phyloP scores from a whole-genome alignment of 495 filamentous ascomycete species.

The Astrothelium subdiscretum region DNA sequence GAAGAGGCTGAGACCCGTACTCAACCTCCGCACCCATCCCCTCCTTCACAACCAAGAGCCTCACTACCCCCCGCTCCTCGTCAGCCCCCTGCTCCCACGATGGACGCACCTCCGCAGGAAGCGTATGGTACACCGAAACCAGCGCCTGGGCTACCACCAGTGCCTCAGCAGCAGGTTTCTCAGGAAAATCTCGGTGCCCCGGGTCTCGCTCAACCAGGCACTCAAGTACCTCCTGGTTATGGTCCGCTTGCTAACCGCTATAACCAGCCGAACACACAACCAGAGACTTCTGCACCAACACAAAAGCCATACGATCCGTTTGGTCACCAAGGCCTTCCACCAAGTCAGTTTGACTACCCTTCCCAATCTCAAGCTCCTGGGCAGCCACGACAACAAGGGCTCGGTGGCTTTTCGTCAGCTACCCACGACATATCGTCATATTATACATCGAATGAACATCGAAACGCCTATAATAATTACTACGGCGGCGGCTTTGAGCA shows the following conservation, averaged over 20 bases:
- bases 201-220: constrained; percentile 25
- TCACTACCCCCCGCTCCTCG: constrained; percentile 67
- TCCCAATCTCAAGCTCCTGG: constrained; percentile 34
- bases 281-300: constrained; percentile 46
- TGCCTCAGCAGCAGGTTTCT: constrained; percentile 28
- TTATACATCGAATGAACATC: constrained; percentile 67
- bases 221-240: constrained; percentile 26
- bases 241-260: constrained; percentile 59
- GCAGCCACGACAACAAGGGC: constrained; percentile 35
- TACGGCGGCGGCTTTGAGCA: constrained; percentile 63
- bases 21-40: constrained; percentile 89
- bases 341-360: constrained; percentile 43
- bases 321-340: constrained; percentile 51
- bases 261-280: constrained; percentile 38
- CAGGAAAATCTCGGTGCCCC: constrained; percentile 39
- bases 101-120: constrained; percentile 18
- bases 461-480: constrained; percentile 66
- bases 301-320: constrained; percentile 88
- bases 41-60: constrained; percentile 76
- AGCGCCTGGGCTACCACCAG: constrained; percentile 35
- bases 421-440: constrained; percentile 75
- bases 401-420: constrained; percentile 55
- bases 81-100: constrained; percentile 18
- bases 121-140: constrained; percentile 32
- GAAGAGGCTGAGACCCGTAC: constrained; percentile 92